phyloP scores from a whole-genome alignment of 2,329 filamentous ascomycete genomes.

The Verticillium klebahnii region DNA sequence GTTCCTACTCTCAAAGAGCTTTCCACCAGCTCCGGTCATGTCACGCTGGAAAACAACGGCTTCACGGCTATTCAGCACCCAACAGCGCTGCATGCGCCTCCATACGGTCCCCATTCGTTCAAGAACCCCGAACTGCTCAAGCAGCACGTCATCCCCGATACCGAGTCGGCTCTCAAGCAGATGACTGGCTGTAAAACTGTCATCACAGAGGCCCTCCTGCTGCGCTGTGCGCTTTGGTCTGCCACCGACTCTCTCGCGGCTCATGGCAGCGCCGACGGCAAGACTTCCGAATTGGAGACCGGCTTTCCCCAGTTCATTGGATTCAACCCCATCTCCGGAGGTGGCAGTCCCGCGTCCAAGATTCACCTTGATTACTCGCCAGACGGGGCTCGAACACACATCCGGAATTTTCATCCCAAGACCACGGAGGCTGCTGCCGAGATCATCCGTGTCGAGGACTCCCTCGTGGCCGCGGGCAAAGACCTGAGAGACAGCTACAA shows the following conservation, averaged over 20 bases:
- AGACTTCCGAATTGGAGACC: background rate
- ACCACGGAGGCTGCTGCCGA: slow-evolving; percentile 12
- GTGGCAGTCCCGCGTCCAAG: slow-evolving; percentile 21
- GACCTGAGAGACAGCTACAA: slow-evolving; percentile 7
- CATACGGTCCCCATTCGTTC: slow-evolving; percentile 13
- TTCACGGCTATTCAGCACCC: slow-evolving; percentile 14
- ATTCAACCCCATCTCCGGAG: slow-evolving; percentile 11
- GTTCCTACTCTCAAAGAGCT: background rate
- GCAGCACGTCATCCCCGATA: slow-evolving; percentile 19
- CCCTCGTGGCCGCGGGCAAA: background rate
- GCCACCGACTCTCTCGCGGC: slow-evolving; percentile 4
- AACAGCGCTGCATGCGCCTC: slow-evolving; percentile 16
- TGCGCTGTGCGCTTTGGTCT: slow-evolving; percentile 7
- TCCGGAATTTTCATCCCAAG: slow-evolving; percentile 19
- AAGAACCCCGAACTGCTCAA: slow-evolving; percentile 16
- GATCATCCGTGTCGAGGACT: slow-evolving; percentile 17
- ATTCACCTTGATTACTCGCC: slow-evolving; percentile 23
- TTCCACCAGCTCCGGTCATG: background rate
- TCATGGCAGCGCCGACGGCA: slow-evolving; percentile 4
- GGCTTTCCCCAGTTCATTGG: slow-evolving; percentile 17
- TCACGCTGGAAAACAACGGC: slow-evolving; percentile 9
- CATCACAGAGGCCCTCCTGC: slow-evolving; percentile 17
- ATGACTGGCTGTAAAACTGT: slow-evolving; percentile 21
- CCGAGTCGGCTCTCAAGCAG: slow-evolving; percentile 17
- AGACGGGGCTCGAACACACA: slow-evolving; percentile 18